Percentiles rank a stretch among this genome's conserved stretches.
These are phyloP conservation scores for Misopates orontium DNA, from an alignment of 257 asterid genomes.

Conservation along the genomic window DNA sequence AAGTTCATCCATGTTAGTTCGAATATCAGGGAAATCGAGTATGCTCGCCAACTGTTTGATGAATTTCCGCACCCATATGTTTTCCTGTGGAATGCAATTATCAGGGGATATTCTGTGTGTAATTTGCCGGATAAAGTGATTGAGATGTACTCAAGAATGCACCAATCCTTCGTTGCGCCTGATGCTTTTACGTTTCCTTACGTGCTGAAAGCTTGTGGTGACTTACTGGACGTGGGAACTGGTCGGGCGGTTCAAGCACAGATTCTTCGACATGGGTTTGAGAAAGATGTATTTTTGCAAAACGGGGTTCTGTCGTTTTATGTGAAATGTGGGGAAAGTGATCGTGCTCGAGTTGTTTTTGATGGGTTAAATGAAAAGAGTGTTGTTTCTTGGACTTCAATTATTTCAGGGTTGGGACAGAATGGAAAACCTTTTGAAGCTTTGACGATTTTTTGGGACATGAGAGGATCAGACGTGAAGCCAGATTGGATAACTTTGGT, in stretches of 20 bases:
- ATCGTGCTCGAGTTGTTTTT: slow-evolving; percentile 41
- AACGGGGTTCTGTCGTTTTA: slow-evolving; percentile 60
- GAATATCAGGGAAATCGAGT: slow-evolving; percentile 40
- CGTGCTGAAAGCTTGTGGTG: slow-evolving; percentile 64
- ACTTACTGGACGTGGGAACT: slow-evolving; percentile 30
- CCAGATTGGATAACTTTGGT: slow-evolving; percentile 62
- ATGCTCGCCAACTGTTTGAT: slow-evolving; percentile 69
- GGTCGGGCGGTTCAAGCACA: slow-evolving; percentile 64
- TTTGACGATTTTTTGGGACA: slow-evolving; percentile 46
- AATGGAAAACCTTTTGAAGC: slow-evolving; percentile 49
- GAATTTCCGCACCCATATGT: slow-evolving; percentile 54
- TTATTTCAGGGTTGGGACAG: slow-evolving; percentile 62
- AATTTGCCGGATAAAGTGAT: slow-evolving; percentile 39
- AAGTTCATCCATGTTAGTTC: slow-evolving; percentile 46
- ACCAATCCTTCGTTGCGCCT: slow-evolving; percentile 42
- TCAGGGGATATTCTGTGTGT: slow-evolving; percentile 57
- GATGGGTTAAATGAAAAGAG: slow-evolving; percentile 37
- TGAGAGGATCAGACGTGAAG: slow-evolving; percentile 44
- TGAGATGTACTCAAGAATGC: slow-evolving; percentile 58
- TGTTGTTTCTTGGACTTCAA: slow-evolving; percentile 62
- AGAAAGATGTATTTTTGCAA: slow-evolving; percentile 46
- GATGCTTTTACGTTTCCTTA: slow-evolving; percentile 57
- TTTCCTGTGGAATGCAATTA: slow-evolving; percentile 68
- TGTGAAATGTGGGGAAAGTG: slow-evolving; percentile 43
- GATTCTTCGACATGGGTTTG: slow-evolving; percentile 47